Evolutionary conservation across 2,329 filamentous ascomycete genomes (phyloP), one percentile per base, ranked within the genome.

Genomic region (Colletotrichum chrysophilum): DNA sequence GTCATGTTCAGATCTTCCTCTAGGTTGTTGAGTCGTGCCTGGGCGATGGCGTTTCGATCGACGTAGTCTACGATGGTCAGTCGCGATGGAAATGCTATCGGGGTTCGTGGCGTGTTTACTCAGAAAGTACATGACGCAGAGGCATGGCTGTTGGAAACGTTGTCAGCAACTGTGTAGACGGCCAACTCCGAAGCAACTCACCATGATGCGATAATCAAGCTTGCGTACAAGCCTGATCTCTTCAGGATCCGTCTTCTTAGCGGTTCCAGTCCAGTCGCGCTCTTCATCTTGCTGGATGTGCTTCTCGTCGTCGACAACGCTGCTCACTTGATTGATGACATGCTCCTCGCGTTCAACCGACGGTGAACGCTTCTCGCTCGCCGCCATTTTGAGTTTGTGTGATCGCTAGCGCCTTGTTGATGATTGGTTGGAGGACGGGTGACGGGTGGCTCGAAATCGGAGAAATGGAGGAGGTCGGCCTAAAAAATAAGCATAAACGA

Each of bases 21-120:
- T 5, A 89, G 78, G 12, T 81, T 74, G 43, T 84, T 81, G 12
- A 87, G 78, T 71, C 87, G 84, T 7, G 87, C 87, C 58, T 87
- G 86, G 1, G 86, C 86, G 68, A 89, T 88, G 32, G 87, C 87
- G 71, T 88, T 88, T 8, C 86, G 82, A 56, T 89, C 87, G 24
- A 88, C 81, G 68, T 87, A 87, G 74, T 76, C 64, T 77, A 16
- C 21, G 10, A 24, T 13, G 43, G 55, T 76, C 43, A 75, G 71
- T 13, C 18, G 21, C 16, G 7, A 1, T 30, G 21, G 12, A n/a
- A 13, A 18, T 13, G n/a, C 13, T 18, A 24, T 48, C 30, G 3
- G 7, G 6, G 9, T 5, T 28, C 26, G 21, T 21, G 38, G 18
- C 4, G 60, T 24, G 4, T 43, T 71, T 60, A 74, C 86, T 88